These are phyloP conservation scores for Terana coerulea DNA, from an alignment of 768 basidiomycete species.

Conservation along the genomic window DNA sequence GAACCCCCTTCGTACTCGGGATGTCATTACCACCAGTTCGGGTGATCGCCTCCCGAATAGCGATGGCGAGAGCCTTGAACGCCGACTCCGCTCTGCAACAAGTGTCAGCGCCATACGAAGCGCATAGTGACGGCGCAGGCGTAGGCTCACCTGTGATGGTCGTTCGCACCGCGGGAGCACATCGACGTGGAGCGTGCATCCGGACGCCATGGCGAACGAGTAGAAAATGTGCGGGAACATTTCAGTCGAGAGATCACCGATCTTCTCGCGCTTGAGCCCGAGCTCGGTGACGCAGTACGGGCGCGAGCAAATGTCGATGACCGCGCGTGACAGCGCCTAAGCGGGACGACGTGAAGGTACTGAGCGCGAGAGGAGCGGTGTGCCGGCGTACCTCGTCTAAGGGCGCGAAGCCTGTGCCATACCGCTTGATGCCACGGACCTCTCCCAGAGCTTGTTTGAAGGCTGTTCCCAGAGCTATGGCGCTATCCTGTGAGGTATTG, in stretches of 20 bases:
- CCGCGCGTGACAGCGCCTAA: conserved; percentile 91
- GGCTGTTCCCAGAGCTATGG: conserved; percentile 81
- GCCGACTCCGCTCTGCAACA: conserved; percentile 83
- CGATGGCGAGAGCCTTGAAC: conserved; percentile 96
- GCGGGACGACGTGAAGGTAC: neutral
- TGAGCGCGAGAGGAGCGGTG: neutral
- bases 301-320: conserved; percentile 97
- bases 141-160: conserved; percentile 83
- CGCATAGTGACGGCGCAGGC: neutral
- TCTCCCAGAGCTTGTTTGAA: conserved; percentile 96
- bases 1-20: conserved; percentile 95
- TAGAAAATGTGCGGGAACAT: conserved; percentile 98
- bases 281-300: conserved; percentile 95
- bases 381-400: conserved; percentile 77
- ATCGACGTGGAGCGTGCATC: conserved; percentile 91
- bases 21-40: conserved; percentile 86
- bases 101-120: neutral
- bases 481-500: conserved; percentile 70
- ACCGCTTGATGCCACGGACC: conserved; percentile 89
- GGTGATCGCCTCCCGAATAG: conserved; percentile 92
- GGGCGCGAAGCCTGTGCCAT: conserved; percentile 95
- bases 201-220: conserved; percentile 96
- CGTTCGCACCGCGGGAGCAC: conserved; percentile 93
- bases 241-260: conserved; percentile 93
- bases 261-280: conserved; percentile 82